A percentile compares a stretch with the other conserved stretches of the same genome.
These are phyloP conservation scores for Cucurbita moschata DNA, from an alignment of 306 rosid genomes.

Conservation along the genomic window DNA sequence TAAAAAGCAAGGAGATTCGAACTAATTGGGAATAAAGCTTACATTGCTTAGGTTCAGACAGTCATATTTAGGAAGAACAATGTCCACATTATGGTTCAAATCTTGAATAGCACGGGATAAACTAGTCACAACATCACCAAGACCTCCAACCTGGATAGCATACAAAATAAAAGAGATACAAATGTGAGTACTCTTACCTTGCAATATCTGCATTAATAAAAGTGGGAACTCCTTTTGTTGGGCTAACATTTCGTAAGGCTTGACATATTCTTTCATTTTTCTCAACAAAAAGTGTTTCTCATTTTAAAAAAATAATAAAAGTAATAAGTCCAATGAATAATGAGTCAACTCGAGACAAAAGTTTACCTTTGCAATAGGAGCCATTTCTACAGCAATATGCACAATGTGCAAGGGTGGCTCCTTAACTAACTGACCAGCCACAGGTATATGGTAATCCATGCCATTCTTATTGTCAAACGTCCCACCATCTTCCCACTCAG, in stretches of 20 bases:
- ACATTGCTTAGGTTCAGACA: conserved; percentile 76
- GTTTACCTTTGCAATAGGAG: conserved; percentile 88
- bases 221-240: neutral
- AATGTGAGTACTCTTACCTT: neutral
- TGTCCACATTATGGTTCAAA: conserved; percentile 58
- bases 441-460: conserved; percentile 87
- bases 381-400: conserved; percentile 94
- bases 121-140: conserved; percentile 84
- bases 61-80: conserved; percentile 86
- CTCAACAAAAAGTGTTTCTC: neutral
- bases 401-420: conserved; percentile 90
- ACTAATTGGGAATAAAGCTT: conserved; percentile 27
- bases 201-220: neutral
- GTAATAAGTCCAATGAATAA: neutral
- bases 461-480: conserved; percentile 71
- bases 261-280: neutral
- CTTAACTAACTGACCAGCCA: conserved; percentile 58
- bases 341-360: neutral
- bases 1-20: neutral
- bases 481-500: conserved; percentile 80
- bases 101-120: conserved; percentile 75
- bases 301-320: neutral
- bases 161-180: neutral
- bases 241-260: neutral
- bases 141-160: conserved; percentile 77